Conservation (phyloP, 75 land plant species). For the Pseudotsuga menziesii region DNA sequence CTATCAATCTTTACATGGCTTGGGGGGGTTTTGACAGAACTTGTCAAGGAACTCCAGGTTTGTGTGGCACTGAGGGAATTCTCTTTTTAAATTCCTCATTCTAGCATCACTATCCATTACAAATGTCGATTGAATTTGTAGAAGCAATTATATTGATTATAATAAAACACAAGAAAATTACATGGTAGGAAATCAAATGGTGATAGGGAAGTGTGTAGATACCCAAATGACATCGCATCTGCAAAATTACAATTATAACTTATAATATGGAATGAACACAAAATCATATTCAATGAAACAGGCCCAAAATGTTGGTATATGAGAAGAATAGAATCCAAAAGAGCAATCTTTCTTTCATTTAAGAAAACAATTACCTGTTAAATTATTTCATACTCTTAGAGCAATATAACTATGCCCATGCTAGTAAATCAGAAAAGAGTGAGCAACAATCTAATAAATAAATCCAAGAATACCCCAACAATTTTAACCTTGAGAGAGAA, state of each 20-base stretch:
- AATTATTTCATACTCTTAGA: not conserved
- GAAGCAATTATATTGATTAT: too few relatives aligned
- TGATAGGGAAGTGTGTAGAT: not conserved
- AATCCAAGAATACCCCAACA: not conserved
- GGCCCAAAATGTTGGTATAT: not conserved
- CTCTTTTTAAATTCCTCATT: too few relatives aligned
- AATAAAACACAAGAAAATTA: too few relatives aligned
- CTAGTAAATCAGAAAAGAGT: not conserved
- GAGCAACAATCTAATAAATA: not conserved
- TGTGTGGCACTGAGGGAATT: too few relatives aligned
- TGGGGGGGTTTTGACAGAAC: too few relatives aligned
- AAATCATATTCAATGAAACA: not conserved
- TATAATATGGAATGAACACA: not conserved
- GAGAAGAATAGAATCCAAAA: not conserved
- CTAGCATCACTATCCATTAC: too few relatives aligned
- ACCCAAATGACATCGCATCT: not conserved
- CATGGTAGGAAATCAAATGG: too few relatives aligned
- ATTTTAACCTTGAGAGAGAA: not conserved
- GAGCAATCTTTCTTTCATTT: not conserved
- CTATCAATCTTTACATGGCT: too few relatives aligned
- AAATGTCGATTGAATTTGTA: too few relatives aligned
- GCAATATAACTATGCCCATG: not conserved
- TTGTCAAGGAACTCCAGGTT: too few relatives aligned
- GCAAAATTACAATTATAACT: constrained; percentile 1
- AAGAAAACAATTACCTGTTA: not conserved